Evolutionary conservation across 1,139 yeast species (phyloP).

Genomic region (Suhomyces maxii): DNA sequence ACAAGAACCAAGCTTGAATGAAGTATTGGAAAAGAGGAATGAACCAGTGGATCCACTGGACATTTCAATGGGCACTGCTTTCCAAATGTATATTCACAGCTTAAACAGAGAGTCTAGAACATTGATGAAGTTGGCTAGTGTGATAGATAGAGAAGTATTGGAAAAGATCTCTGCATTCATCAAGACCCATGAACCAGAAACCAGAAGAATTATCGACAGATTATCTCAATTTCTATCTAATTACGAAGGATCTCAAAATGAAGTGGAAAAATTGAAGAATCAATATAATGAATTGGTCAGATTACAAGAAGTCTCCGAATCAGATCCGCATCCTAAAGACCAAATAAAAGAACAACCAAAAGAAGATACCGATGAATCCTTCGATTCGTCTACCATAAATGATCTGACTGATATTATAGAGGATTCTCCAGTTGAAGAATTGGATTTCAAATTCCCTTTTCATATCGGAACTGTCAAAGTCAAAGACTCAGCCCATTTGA

Average conservation of each 20-base stretch:
- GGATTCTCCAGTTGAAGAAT: constrained; percentile 4
- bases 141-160: constrained; percentile 39
- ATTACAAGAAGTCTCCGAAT: constrained; percentile 28
- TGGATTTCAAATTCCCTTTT: constrained; percentile 33
- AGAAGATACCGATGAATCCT: constrained; percentile 9
- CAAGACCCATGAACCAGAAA: constrained; percentile 38
- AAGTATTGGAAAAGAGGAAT: background rate
- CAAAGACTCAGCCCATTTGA: constrained; percentile 18
- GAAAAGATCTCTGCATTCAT: constrained; percentile 38
- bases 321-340: constrained; percentile 6
- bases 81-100: constrained; percentile 16
- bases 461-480: constrained; percentile 30
- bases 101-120: constrained; percentile 26
- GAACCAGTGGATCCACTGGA: background rate
- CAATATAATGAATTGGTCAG: constrained; percentile 36
- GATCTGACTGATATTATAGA: constrained; percentile 3
- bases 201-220: constrained; percentile 26
- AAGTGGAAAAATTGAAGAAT: constrained; percentile 30
- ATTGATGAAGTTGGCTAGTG: constrained; percentile 30
- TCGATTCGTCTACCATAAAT: constrained; percentile 3
- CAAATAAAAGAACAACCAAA: constrained; percentile 11
- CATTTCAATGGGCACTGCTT: constrained; percentile 10
- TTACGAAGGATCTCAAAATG: constrained; percentile 26
- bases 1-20: constrained; percentile 4
- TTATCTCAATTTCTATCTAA: constrained; percentile 28